A percentile compares a stretch with the other conserved stretches of the same genome.
phyloP scores from a whole-genome alignment of 2,329 filamentous ascomycete species.

The Monosporascus sp. region DNA sequence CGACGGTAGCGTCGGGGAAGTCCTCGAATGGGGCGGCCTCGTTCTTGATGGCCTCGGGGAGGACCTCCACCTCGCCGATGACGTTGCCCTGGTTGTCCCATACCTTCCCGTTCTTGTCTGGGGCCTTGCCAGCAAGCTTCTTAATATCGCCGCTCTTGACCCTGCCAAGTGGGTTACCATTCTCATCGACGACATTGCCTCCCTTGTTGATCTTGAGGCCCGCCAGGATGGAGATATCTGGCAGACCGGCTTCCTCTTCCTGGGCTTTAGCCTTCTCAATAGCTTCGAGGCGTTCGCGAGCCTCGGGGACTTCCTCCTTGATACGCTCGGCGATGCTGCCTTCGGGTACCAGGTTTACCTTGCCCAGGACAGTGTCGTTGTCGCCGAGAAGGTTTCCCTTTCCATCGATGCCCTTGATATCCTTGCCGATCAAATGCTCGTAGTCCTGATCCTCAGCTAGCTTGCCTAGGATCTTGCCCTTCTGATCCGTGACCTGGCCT shows the following conservation, averaged over 20 bases:
- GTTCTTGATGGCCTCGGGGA: slow-evolving; percentile 31
- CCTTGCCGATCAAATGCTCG: slow-evolving; percentile 44
- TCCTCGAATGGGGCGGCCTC: slow-evolving; percentile 30
- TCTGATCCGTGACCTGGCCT: slow-evolving; percentile 43
- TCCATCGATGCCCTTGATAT: slow-evolving; percentile 61
- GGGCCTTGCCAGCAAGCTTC: slow-evolving; percentile 36
- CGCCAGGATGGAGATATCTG: slow-evolving; percentile 29
- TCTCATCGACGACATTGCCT: slow-evolving; percentile 40
- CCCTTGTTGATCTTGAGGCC: slow-evolving; percentile 38
- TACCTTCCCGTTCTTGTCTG: slow-evolving; percentile 38
- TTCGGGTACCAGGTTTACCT: slow-evolving; percentile 47
- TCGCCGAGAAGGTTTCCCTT: slow-evolving; percentile 63
- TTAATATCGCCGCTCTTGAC: slow-evolving; percentile 36
- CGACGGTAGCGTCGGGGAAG: slow-evolving; percentile 30
- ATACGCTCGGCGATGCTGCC: slow-evolving; percentile 32
- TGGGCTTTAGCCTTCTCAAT: slow-evolving; percentile 17
- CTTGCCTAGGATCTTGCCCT: slow-evolving; percentile 32
- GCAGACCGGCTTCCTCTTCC: slow-evolving; percentile 12
- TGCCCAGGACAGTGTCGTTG: slow-evolving; percentile 59
- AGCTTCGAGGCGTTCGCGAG: slow-evolving; percentile 25
- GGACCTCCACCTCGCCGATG: slow-evolving; percentile 35
- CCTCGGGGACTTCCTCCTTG: slow-evolving; percentile 26
- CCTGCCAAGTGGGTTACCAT: slow-evolving; percentile 38
- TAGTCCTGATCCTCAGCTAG: slow-evolving; percentile 25
- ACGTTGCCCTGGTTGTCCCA: slow-evolving; percentile 29